Base-by-base conservation (phyloP, 352 stramenopile genomes). In the Globisporangium spinosum region DNA sequence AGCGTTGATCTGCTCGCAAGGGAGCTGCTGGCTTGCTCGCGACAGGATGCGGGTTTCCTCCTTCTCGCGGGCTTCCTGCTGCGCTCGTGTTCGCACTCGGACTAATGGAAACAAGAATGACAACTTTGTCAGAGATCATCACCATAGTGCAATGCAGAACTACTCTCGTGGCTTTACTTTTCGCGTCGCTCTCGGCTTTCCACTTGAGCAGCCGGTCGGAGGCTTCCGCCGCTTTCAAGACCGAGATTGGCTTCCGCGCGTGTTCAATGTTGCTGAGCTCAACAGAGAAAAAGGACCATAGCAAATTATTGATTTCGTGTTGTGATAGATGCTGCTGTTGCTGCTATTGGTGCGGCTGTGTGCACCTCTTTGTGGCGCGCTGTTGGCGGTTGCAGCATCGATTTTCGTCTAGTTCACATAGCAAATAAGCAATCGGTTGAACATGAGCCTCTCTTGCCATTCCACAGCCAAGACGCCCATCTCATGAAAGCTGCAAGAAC, bases 41-140 rank as follows among this genome's bases (percentile, higher is more conserved):
- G 70, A 64, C 25, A 73, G 25, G n/a, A 74, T 75, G 1, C 64
- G 49, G 1, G 75, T 27, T 8, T 81, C 70, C 54, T 84, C 67
- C 13, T 69, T 70, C 57, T 69, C 34, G 23, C 47, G 67, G 27
- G 57, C 70, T 32, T 71, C 68, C 40, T 71, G 56, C 54, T 68
- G 65, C 43, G 70, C 58, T 58, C 54, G 67, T 1, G 60, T 60
- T 56, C 69, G 71, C 57, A 73, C 57, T 49, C 67, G 62, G 7
- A 64, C 71, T 78, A n/a, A 2, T 56, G 7, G 7, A 22, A 22
- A 29, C 10, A 47, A 34, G 35, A 27, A 5, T 17, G 17, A 17
- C 56, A 56, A 67, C 13, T 32, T 32, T 32, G 0, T 32, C 29
- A 32, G 29, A 32, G 29, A 32, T 32, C 29, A 32, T 32, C 29